These are phyloP conservation scores for Colletotrichum tropicale DNA, from an alignment of 2,329 filamentous ascomycete species.

Conservation along the genomic window DNA sequence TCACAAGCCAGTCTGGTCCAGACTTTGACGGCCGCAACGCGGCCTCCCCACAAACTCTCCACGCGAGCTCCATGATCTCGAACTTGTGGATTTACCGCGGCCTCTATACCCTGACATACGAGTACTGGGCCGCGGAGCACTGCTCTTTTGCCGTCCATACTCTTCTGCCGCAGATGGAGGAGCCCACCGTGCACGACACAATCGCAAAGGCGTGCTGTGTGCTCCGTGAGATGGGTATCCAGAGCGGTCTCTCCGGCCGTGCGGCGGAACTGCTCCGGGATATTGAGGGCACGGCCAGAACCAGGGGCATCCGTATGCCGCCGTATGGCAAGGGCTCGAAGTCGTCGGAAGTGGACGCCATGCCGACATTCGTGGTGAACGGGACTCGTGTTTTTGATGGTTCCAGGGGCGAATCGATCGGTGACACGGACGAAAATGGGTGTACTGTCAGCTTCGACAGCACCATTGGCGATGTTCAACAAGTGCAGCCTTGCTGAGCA, in stretches of 20 bases:
- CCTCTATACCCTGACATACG: slow-evolving; percentile 24
- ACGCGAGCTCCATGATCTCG: slow-evolving; percentile 21
- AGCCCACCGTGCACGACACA: not conserved
- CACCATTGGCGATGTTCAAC: not conserved
- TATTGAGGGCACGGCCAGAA: not conserved
- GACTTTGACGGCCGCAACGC: slow-evolving; percentile 41
- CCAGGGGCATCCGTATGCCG: not conserved
- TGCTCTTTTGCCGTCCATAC: not conserved
- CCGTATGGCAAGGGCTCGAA: not conserved
- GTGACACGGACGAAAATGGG: not conserved
- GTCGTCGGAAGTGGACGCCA: not conserved
- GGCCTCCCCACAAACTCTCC: slow-evolving; percentile 45
- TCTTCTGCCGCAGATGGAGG: not conserved
- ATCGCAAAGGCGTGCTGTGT: not conserved
- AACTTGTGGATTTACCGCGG: slow-evolving; percentile 28
- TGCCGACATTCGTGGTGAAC: not conserved
- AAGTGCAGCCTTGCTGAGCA: not conserved
- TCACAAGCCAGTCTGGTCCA: not conserved
- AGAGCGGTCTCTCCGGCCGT: not conserved
- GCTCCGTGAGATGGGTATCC: not conserved
- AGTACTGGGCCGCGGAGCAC: slow-evolving; percentile 22
- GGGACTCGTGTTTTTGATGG: not conserved
- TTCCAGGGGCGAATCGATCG: not conserved
- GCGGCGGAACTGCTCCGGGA: not conserved
- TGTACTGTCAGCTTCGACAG: not conserved